phyloP scores from a whole-genome alignment of 805 yeast genomes.

The Metschnikowia kofuensis region DNA sequence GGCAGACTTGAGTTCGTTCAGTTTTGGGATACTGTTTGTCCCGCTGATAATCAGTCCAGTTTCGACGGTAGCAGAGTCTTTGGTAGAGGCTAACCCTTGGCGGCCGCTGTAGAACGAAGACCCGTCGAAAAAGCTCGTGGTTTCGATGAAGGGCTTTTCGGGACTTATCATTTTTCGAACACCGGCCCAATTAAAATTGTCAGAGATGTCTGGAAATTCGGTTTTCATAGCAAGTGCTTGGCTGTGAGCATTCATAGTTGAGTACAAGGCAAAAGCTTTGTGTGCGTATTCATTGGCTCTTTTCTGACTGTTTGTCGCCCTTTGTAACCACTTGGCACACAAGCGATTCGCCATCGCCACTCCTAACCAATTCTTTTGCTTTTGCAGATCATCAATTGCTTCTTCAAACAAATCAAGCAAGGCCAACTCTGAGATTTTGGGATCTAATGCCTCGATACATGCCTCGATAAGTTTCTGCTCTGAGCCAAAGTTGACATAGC shows the following conservation, averaged over 20 bases:
- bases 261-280: constrained; percentile 35
- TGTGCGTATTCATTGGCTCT: constrained; percentile 36
- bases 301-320: constrained; percentile 21
- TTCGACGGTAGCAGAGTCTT: not conserved
- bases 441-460: constrained; percentile 17
- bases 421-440: constrained; percentile 26
- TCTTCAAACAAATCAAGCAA: constrained; percentile 44
- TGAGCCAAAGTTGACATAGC: constrained; percentile 38
- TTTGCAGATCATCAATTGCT: constrained; percentile 39
- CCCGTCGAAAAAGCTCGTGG: constrained; percentile 8
- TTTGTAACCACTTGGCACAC: constrained; percentile 41
- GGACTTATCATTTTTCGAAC: constrained; percentile 14
- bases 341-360: constrained; percentile 39
- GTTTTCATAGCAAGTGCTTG: constrained; percentile 24
- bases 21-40: constrained; percentile 2
- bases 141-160: constrained; percentile 4
- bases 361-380: constrained; percentile 32
- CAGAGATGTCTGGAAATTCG: constrained; percentile 27
- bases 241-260: constrained; percentile 24
- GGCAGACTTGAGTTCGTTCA: constrained; percentile 3
- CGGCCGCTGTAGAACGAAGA: not conserved
- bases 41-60: constrained; percentile 1
- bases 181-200: constrained; percentile 33
- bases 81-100: not conserved
- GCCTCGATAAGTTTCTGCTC: constrained; percentile 37